phyloP scores from a whole-genome alignment of 2,329 filamentous ascomycete genomes.

The Fusarium poae region DNA sequence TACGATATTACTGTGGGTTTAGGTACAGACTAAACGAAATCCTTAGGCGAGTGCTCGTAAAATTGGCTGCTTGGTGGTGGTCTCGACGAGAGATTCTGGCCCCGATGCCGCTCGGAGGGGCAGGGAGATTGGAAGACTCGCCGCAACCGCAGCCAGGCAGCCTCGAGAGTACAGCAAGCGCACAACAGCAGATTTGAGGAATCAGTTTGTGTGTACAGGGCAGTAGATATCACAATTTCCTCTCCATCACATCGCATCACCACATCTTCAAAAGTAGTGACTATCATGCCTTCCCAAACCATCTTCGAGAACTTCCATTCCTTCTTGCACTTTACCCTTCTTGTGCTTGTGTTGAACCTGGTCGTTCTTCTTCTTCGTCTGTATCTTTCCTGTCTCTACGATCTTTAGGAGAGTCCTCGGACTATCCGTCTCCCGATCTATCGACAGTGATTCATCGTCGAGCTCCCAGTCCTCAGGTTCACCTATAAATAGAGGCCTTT shows the following conservation, averaged over 20 bases:
- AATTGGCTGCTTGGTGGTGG: background rate
- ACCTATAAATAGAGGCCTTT: background rate
- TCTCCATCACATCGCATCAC: background rate
- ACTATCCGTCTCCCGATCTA: too few species aligned
- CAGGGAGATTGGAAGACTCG: background rate
- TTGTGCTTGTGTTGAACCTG: background rate
- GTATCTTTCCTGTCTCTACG: too few species aligned
- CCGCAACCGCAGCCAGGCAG: constrained; percentile 17
- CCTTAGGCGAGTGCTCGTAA: background rate
- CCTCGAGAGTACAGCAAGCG: background rate
- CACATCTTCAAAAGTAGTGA: background rate
- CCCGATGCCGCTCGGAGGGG: constrained; percentile 13
- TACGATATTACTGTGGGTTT: constrained; percentile 11
- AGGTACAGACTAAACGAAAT: background rate
- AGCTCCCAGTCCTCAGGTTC: background rate
- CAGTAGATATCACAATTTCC: background rate
- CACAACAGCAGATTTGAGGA: background rate
- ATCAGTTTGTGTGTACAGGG: background rate
- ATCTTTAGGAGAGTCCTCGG: background rate
- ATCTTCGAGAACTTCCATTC: rapidly evolving
- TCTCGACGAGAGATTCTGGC: background rate
- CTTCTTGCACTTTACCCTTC: background rate
- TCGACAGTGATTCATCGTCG: constrained; percentile 1
- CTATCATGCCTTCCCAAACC: background rate
- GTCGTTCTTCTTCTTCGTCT: rapidly evolving